These are phyloP conservation scores for Chaetomium olivaceum DNA, from an alignment of 2,329 filamentous ascomycete species.

Conservation along the genomic window DNA sequence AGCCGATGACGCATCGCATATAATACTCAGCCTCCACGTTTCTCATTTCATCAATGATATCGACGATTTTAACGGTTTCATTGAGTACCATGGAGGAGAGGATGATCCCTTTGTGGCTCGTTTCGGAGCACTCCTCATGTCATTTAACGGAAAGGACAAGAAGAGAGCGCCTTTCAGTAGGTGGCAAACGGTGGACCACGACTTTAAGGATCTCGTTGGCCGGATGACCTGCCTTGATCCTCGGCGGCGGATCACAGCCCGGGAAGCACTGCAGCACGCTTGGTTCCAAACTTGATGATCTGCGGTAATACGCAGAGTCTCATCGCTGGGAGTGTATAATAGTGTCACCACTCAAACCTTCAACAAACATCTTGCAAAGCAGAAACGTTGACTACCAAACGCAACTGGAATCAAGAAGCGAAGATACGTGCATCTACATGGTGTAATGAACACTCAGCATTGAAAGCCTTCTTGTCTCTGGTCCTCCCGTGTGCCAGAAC, in stretches of 20 bases:
- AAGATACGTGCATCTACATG: background rate
- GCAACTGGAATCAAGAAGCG: background rate
- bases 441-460: background rate
- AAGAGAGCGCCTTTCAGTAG: slow-evolving; percentile 4
- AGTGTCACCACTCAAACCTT: background rate
- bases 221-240: slow-evolving; percentile 20
- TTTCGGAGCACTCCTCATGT: background rate
- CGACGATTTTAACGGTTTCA: slow-evolving; percentile 14
- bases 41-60: slow-evolving; percentile 4
- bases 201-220: slow-evolving; percentile 16
- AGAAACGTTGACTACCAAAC: background rate
- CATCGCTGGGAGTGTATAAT: background rate
- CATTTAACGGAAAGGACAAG: slow-evolving; percentile 1
- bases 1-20: slow-evolving; percentile 16
- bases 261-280: slow-evolving; percentile 19
- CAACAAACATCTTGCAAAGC: background rate
- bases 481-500: background rate
- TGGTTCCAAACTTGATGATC: background rate
- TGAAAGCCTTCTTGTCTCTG: background rate
- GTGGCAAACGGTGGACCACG: slow-evolving; percentile 15
- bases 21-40: slow-evolving; percentile 18
- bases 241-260: slow-evolving; percentile 15
- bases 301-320: background rate
- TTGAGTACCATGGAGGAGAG: slow-evolving; percentile 18
- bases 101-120: slow-evolving; percentile 13